These are phyloP conservation scores for Gyromitra esculenta DNA, from an alignment of 2,329 filamentous ascomycete genomes.

Conservation along the genomic window DNA sequence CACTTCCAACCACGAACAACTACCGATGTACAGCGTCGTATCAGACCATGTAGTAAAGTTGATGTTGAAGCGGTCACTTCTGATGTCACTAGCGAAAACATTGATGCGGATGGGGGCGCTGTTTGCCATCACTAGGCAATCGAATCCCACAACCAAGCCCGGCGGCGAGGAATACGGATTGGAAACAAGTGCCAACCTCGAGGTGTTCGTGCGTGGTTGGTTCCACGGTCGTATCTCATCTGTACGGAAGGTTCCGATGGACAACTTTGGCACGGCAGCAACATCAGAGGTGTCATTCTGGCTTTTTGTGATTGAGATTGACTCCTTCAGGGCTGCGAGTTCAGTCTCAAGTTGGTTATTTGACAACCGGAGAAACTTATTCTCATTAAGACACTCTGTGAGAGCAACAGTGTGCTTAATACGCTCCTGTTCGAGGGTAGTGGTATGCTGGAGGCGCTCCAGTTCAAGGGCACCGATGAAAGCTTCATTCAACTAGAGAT, in stretches of 20 bases:
- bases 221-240: not conserved
- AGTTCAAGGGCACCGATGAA: not conserved
- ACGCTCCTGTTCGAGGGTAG: constrained; percentile 2
- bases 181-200: not conserved
- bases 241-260: not conserved
- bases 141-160: not conserved
- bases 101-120: constrained; percentile 19
- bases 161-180: not conserved
- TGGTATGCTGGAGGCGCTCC: not conserved
- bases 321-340: not conserved
- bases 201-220: not conserved
- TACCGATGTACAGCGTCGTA: not conserved
- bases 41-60: not conserved
- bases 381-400: not conserved
- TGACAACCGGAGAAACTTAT: not conserved
- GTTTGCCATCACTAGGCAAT: not conserved
- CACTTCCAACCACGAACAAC: constrained; percentile 26
- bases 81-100: constrained; percentile 11
- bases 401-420: not conserved
- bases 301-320: not conserved
- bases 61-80: not conserved
- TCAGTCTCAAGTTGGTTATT: not conserved
- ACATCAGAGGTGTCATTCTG: not conserved
- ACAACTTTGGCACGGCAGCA: not conserved
- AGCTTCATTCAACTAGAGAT: not conserved